Conservation (phyloP, 352 stramenopile species). For the Chrysophaeum taylorii region DNA sequence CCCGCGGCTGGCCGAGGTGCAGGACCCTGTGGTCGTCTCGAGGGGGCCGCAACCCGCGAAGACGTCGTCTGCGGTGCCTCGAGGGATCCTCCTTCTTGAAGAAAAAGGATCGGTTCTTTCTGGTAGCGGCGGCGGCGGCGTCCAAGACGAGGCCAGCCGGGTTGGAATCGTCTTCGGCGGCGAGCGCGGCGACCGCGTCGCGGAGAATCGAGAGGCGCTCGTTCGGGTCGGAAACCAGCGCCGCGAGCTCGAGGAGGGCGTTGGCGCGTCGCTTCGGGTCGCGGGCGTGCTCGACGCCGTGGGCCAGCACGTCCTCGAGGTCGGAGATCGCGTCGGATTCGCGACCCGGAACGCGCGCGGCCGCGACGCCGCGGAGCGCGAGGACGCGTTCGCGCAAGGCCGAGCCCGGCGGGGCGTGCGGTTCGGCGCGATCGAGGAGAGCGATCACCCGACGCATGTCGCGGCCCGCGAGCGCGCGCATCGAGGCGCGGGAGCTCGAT, state of each 20-base stretch:
- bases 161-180: too few relatives aligned
- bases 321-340: background rate
- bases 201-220: background rate
- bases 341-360: background rate
- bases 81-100: too few relatives aligned
- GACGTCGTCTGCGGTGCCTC: too few relatives aligned
- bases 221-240: background rate
- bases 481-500: background rate
- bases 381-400: conserved; percentile 6
- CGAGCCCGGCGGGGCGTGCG: background rate
- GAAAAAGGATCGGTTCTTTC: too few relatives aligned
- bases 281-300: conserved; percentile 3
- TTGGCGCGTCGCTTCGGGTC: background rate
- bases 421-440: background rate
- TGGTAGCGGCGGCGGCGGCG: too few relatives aligned
- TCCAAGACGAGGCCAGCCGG: too few relatives aligned
- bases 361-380: background rate
- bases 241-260: background rate
- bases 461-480: background rate
- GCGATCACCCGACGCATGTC: background rate
- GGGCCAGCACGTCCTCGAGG: background rate
- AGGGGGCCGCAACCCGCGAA: too few relatives aligned
- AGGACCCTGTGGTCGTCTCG: too few relatives aligned
- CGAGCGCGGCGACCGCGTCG: background rate
- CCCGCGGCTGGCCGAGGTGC: too few relatives aligned